Conservation (phyloP, 352 stramenopile genomes). For the Thraustotheca clavata region DNA sequence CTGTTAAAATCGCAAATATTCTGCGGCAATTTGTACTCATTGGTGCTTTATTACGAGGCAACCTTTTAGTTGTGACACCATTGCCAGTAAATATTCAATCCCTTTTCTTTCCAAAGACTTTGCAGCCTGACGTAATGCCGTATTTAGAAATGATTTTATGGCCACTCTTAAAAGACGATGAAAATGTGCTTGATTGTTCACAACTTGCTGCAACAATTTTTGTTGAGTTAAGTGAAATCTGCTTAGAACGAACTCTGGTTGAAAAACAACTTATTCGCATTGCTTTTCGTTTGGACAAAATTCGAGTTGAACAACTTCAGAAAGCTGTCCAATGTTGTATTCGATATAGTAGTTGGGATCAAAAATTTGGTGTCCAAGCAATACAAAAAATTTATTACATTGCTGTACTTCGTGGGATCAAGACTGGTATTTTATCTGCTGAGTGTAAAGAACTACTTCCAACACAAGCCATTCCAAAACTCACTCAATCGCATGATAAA, state of each 20-base stretch:
- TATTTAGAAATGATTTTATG: conserved; percentile 15
- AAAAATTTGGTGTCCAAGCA: neutral
- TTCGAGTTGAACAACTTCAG: neutral
- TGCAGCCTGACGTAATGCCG: conserved; percentile 9
- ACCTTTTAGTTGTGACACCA: neutral
- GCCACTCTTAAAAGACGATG: conserved; percentile 9
- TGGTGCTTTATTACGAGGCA: neutral
- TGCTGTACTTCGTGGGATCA: conserved; percentile 12
- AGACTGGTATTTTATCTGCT: conserved; percentile 6
- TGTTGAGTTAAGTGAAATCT: neutral
- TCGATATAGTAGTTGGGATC: neutral
- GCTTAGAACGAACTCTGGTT: neutral
- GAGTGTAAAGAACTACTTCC: conserved; percentile 17
- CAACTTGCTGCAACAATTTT: conserved; percentile 2
- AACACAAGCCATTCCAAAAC: neutral
- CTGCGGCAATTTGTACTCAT: conserved; percentile 5
- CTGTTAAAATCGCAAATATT: neutral
- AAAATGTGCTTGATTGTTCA: neutral
- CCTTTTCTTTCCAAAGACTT: conserved; percentile 1
- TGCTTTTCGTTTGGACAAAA: neutral
- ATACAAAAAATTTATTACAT: conserved; percentile 16
- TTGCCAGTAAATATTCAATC: neutral
- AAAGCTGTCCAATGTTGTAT: neutral
- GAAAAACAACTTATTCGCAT: conserved; percentile 11
- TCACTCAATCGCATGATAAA: neutral